phyloP scores from a whole-genome alignment of 768 basidiomycete genomes.

The Cystobasidium onofrii region DNA sequence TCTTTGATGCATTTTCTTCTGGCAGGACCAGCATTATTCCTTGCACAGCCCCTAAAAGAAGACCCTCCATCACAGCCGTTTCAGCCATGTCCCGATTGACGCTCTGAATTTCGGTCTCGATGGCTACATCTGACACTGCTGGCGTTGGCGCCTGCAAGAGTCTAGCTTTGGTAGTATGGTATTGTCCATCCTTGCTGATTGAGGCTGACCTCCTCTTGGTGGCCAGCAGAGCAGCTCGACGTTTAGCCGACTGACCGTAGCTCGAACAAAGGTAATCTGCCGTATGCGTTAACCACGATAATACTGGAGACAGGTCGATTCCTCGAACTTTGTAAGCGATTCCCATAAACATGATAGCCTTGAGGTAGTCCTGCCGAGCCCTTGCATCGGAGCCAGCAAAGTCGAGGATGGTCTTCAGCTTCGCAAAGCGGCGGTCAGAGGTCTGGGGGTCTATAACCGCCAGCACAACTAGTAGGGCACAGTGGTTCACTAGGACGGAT shows the following conservation, averaged over 20 bases:
- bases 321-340: constrained; percentile 56
- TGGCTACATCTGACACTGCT: constrained; percentile 31
- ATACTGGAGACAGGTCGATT: constrained; percentile 52
- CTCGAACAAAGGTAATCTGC: constrained; percentile 55
- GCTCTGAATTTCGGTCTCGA: background rate
- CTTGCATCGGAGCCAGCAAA: constrained; percentile 60
- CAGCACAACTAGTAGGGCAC: constrained; percentile 62
- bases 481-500: constrained; percentile 73
- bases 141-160: constrained; percentile 5
- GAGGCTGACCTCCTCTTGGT: background rate
- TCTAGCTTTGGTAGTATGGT: background rate
- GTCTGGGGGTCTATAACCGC: constrained; percentile 59
- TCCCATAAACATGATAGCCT: constrained; percentile 64
- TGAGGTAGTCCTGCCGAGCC: constrained; percentile 63
- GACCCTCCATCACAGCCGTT: constrained; percentile 46
- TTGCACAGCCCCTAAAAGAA: constrained; percentile 57
- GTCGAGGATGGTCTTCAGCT: constrained; percentile 59
- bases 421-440: constrained; percentile 54
- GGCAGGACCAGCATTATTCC: constrained; percentile 51
- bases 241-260: constrained; percentile 46
- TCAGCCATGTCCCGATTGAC: constrained; percentile 36
- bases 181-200: background rate
- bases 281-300: constrained; percentile 62
- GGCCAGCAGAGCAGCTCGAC: constrained; percentile 38
- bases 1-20: constrained; percentile 42